phyloP scores from a whole-genome alignment of 495 filamentous ascomycete species.

The Annulohypoxylon bovei region DNA sequence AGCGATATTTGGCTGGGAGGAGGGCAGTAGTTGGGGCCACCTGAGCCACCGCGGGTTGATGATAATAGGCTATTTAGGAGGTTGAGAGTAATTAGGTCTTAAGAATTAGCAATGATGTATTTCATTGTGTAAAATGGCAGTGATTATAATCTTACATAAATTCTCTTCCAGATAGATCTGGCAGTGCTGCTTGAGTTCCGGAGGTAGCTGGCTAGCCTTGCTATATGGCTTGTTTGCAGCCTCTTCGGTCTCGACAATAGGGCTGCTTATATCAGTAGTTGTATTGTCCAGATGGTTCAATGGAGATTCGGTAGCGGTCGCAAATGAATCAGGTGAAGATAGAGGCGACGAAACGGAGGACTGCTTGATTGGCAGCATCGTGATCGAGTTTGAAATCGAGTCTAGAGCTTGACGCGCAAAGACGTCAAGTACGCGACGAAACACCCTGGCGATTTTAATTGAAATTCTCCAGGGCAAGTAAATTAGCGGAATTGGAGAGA shows the following conservation, averaged over 20 bases:
- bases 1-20: conserved; percentile 72
- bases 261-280: conserved; percentile 20
- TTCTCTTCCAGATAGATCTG: conserved; percentile 81
- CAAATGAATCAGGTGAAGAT: conserved; percentile 32
- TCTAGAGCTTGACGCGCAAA: conserved; percentile 33
- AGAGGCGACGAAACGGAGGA: conserved; percentile 9
- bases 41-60: conserved; percentile 38
- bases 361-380: conserved; percentile 9
- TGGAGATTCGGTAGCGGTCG: conserved; percentile 32
- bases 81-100: conserved; percentile 74
- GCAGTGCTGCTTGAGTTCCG: conserved; percentile 70
- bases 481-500: background rate
- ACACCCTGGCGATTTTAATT: conserved; percentile 1
- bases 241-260: conserved; percentile 21
- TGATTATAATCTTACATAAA: conserved; percentile 62
- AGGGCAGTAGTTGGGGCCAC: conserved; percentile 56
- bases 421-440: conserved; percentile 31
- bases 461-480: background rate
- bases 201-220: conserved; percentile 63
- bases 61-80: conserved; percentile 73
- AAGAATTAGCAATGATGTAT: background rate
- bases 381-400: background rate
- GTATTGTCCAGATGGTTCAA: conserved; percentile 1
- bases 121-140: background rate
- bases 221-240: conserved; percentile 54